phyloP scores from a whole-genome alignment of 352 stramenopile species.

The Pythium vanterpoolii region DNA sequence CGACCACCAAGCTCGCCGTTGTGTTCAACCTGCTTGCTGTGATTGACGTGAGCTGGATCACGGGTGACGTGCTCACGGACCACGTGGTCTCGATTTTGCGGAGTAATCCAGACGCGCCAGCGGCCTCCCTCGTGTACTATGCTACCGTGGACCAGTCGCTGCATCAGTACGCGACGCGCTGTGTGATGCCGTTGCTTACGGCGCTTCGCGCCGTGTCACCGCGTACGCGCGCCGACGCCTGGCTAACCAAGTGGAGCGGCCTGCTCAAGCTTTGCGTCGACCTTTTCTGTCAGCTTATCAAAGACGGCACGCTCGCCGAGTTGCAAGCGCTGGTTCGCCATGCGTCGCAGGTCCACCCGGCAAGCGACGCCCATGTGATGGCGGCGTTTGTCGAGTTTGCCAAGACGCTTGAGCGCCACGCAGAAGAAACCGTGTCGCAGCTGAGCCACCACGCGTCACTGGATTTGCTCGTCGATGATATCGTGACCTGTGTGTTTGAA shows the following conservation, averaged over 20 bases:
- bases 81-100: constrained; percentile 17
- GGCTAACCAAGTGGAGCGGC: constrained; percentile 18
- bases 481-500: constrained; percentile 23
- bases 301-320: constrained; percentile 1
- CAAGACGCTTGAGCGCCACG: background rate
- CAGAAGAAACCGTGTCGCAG: constrained; percentile 9
- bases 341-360: background rate
- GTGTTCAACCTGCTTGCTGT: constrained; percentile 20
- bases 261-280: constrained; percentile 21
- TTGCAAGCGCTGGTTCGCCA: constrained; percentile 13
- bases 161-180: constrained; percentile 6
- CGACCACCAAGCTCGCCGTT: constrained; percentile 22
- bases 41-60: constrained; percentile 24
- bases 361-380: constrained; percentile 11
- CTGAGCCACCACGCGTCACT: constrained; percentile 20
- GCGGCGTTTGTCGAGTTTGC: constrained; percentile 14
- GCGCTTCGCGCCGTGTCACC: constrained; percentile 8
- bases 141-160: constrained; percentile 1
- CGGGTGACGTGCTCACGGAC: constrained; percentile 11
- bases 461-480: constrained; percentile 26
- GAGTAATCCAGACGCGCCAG: background rate
- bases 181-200: constrained; percentile 7
- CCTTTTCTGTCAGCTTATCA: constrained; percentile 18
- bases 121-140: background rate
- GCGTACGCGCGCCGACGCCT: constrained; percentile 4